Conservation (phyloP, 2,329 filamentous ascomycete genomes). For the Colletotrichum higginsianum region DNA sequence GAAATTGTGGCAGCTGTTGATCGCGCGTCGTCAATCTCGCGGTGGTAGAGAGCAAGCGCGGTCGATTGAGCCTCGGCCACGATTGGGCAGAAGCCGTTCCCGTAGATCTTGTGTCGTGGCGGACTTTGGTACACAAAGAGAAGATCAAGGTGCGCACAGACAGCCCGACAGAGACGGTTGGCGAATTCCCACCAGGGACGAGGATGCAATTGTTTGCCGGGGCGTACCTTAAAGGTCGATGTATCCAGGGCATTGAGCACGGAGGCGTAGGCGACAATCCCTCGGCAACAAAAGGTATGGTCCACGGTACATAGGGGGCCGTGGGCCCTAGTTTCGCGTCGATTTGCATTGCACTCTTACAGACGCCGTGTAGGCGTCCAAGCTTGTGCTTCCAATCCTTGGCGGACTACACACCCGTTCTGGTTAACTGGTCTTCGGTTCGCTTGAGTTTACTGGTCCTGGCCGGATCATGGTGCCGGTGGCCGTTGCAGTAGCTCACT, state of each 20-base stretch:
- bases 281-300: slow-evolving; percentile 23
- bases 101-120: slow-evolving; percentile 14
- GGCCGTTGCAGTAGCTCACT: slow-evolving; percentile 2
- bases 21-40: slow-evolving; percentile 10
- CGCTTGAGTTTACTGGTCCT: background rate
- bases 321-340: slow-evolving; percentile 38
- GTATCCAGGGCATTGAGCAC: slow-evolving; percentile 26
- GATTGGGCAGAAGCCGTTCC: slow-evolving; percentile 24
- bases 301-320: slow-evolving; percentile 23
- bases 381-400: slow-evolving; percentile 6
- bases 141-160: slow-evolving; percentile 35
- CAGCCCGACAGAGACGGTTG: slow-evolving; percentile 29
- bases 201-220: slow-evolving; percentile 10
- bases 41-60: slow-evolving; percentile 22
- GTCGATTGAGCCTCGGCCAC: slow-evolving; percentile 26
- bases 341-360: slow-evolving; percentile 20
- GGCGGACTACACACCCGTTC: background rate
- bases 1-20: background rate
- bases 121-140: slow-evolving; percentile 5
- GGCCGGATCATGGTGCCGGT: background rate
- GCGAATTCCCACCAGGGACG: slow-evolving; percentile 18
- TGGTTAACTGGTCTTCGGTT: background rate
- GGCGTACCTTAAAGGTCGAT: slow-evolving; percentile 2
- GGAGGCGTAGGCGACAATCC: slow-evolving; percentile 37
- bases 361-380: slow-evolving; percentile 23